Evolutionary conservation across 2,329 filamentous ascomycete genomes (phyloP), one percentile per base, ranked within the genome.

Genomic region (Didymella sp.): DNA sequence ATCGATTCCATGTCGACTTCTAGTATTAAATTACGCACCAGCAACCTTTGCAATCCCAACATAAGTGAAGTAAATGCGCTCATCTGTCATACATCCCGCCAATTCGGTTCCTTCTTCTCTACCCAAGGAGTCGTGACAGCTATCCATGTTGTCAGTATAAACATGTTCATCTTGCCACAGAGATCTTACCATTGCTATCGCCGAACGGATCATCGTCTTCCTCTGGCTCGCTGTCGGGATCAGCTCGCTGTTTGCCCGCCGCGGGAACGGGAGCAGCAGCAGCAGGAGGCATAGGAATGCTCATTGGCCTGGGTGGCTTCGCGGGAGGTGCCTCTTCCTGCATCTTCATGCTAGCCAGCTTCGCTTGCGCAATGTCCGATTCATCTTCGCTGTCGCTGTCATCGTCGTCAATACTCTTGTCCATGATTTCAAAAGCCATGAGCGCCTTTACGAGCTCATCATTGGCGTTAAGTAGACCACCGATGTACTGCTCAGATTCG

Each of bases 361-460:
- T 75, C 27, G 78, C 71, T 53, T 78, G 75, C 1, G 77, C 74
- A 6, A 65, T 56, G 31, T 65, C 59, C 9, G 61, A 56, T 62
- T 82, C 82, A 13, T 78, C 77, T 48, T 88, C 86, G 60, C 85
- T 87, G 67, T 88, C 85, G 57, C 85, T 87, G 66, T 89, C 86
- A 62, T 88, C 85, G 61, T 88, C 85, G 63, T 92, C 89, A 61
- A 94, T 90, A 44, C 90, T 92, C 59, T 89, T 87, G 73, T 99
- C 94, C 61, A 98, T 85, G 67, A 97, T 91, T 77, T 98, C 94
- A 71, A 92, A 99, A 0, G 92, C 90, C 86, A 96, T 96, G 55
- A 99, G 83, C 1, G 93, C 92, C 60, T 89, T 89, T 37, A 98
- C 91, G n/a, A 99, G 87, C 76, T 96, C 91, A 69, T 99, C 95